Conservation (phyloP, 2,329 filamentous ascomycete species). For the Alternaria metachromatica region DNA sequence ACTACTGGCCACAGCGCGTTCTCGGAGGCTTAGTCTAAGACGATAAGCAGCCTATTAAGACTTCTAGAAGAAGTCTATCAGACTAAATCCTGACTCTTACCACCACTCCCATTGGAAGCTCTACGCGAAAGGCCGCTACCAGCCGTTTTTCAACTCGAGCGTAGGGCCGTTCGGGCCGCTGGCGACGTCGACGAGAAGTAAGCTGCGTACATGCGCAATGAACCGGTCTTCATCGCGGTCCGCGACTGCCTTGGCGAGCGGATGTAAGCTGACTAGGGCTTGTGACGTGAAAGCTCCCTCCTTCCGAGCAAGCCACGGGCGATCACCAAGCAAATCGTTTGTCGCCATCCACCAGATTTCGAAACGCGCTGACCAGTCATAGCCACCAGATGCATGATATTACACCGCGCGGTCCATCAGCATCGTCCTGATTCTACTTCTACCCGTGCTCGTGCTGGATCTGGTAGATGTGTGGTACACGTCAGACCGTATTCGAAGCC, state of each 20-base stretch:
- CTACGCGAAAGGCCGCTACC: background rate
- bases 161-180: constrained; percentile 8
- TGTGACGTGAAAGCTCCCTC: constrained; percentile 4
- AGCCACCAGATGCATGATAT: background rate
- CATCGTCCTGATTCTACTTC: background rate
- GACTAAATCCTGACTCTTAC: background rate
- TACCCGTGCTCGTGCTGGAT: background rate
- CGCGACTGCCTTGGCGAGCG: constrained; percentile 8
- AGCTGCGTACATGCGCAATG: constrained; percentile 1
- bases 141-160: constrained; percentile 1
- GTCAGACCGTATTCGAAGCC: constrained; percentile 6
- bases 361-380: constrained; percentile 1
- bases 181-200: background rate
- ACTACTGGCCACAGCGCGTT: background rate
- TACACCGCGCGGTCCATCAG: background rate
- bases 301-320: constrained; percentile 4
- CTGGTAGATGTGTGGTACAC: background rate
- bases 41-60: constrained; percentile 3
- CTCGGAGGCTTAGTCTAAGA: background rate
- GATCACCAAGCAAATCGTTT: constrained; percentile 1
- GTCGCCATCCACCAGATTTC: background rate
- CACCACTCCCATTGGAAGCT: background rate
- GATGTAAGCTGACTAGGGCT: constrained; percentile 19
- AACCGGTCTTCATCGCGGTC: constrained; percentile 9
- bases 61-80: background rate